Evolutionary conservation across 164 flowering plant genomes (phyloP).

Genomic region (Magnolia kwangsiensis): DNA sequence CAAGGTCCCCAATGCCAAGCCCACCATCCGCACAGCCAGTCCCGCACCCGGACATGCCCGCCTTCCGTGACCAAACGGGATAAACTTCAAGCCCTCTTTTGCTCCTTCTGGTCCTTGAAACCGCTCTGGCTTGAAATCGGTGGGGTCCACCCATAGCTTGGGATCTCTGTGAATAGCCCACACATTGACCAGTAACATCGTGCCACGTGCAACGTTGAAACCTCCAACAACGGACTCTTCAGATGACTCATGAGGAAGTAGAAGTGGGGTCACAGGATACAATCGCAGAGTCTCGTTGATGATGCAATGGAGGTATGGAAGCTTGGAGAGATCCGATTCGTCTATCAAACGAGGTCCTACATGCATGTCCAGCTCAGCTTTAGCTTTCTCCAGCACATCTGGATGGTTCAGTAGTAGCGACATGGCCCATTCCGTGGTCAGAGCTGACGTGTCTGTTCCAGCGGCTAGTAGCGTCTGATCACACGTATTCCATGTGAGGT

Average conservation of each 20-base stretch:
- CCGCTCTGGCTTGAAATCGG: slow-evolving; percentile 49
- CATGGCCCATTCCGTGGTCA: slow-evolving; percentile 44
- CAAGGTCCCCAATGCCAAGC: slow-evolving; percentile 6
- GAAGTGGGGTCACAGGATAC: slow-evolving; percentile 41
- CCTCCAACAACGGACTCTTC: slow-evolving; percentile 36
- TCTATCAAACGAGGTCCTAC: slow-evolving; percentile 32
- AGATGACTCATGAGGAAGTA: slow-evolving; percentile 40
- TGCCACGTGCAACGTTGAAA: slow-evolving; percentile 32
- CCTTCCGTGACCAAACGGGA: slow-evolving; percentile 24
- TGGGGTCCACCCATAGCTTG: slow-evolving; percentile 44
- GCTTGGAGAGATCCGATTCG: slow-evolving; percentile 37
- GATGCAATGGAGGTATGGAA: slow-evolving; percentile 35
- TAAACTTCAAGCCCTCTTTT: slow-evolving; percentile 12
- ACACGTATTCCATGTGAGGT: not conserved
- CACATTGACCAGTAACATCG: slow-evolving; percentile 39
- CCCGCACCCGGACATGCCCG: slow-evolving; percentile 20
- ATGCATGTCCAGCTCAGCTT: slow-evolving; percentile 31
- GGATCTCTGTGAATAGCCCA: slow-evolving; percentile 56
- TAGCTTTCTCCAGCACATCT: slow-evolving; percentile 22
- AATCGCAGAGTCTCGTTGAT: slow-evolving; percentile 44
- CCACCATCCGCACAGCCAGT: slow-evolving; percentile 14
- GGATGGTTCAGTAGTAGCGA: slow-evolving; percentile 44
- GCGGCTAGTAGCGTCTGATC: slow-evolving; percentile 34
- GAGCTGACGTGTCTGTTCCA: slow-evolving; percentile 42
- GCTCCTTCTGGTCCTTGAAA: slow-evolving; percentile 25